Base-by-base conservation (phyloP, 139 green algal genomes). In the Chlorokybus atmophyticus region DNA sequence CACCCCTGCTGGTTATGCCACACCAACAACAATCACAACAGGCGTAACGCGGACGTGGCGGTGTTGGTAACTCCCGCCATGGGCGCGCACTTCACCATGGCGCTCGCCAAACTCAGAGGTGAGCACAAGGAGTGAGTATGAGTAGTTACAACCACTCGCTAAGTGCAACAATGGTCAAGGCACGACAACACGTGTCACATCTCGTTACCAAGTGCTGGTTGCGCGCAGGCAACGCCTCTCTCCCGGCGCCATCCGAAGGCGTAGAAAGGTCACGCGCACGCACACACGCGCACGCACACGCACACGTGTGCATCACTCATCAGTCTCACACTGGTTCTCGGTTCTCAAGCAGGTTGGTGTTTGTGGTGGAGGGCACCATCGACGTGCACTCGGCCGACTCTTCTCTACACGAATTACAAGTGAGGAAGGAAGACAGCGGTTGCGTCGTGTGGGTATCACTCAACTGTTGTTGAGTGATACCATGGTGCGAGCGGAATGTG, bases 61-160 rank as follows among this genome's bases (percentile, higher is more conserved):
- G 79, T 93, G 55, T 49, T 94, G 21, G 79, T 94, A 7, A 87
- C 85, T 0, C 77, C 78, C 0, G 79, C 73, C 5, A 78, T 76
- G 2, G 80, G 81, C 17, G 77, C 87, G n/a, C 76, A 90, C 62
- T 95, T 95, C 57, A 66, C 67, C 1, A 94, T 95, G 87, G 84
- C 75, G 32, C 62, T 95, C 14, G 83, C 71, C 5, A 57, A 79
- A 8, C 77, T 94, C 75, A 26, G 59, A 4, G 35, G 60, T 1
- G 64, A 24, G 7, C 19, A 59, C 10, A 10, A 14, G 10, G 23
- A 10, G 23, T 55, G 23, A 8, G 48, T 17, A 10, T 14, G 23
- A 41, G 7, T 51, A 7, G 19, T 14, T 14, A 7, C 52, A 7
- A 54, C 7, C 31, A 7, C 32, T 8, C 10, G 51, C 51, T 53